These are phyloP conservation scores for Flueggea neowawraea DNA, from an alignment of 441 rosid species.

Conservation along the genomic window DNA sequence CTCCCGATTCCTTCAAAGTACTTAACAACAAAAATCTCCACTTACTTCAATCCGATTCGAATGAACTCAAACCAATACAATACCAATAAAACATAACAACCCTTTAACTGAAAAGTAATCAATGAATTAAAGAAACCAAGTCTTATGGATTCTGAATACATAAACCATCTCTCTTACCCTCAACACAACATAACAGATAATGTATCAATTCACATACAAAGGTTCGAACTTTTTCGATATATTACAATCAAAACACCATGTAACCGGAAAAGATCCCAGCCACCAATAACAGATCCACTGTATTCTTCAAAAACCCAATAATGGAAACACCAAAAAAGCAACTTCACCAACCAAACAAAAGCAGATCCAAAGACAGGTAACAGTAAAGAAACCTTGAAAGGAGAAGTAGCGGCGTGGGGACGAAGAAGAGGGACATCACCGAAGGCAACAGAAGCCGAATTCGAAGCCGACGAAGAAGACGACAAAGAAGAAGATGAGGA, in stretches of 20 bases:
- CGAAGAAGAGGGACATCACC: conserved; percentile 80
- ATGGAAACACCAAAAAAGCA: not conserved
- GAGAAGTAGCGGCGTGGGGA: conserved; percentile 56
- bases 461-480: conserved; percentile 22
- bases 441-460: conserved; percentile 23
- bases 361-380: conserved; percentile 16
- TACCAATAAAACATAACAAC: too few relatives aligned
- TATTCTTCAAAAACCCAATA: not conserved
- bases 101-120: too few relatives aligned
- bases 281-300: conserved; percentile 20
- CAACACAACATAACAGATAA: too few relatives aligned
- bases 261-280: not conserved
- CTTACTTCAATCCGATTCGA: too few relatives aligned
- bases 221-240: too few relatives aligned
- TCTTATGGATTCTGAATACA: too few relatives aligned
- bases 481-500: conserved; percentile 32
- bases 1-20: too few relatives aligned
- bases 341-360: not conserved
- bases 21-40: too few relatives aligned
- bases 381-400: conserved; percentile 10
- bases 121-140: too few relatives aligned
- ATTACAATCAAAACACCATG: not conserved
- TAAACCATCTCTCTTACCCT: too few relatives aligned
- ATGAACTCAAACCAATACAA: too few relatives aligned
- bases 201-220: too few relatives aligned